phyloP scores from a whole-genome alignment of 169 alveolate genomes.

The Ichthyophthirius multifiliis region DNA sequence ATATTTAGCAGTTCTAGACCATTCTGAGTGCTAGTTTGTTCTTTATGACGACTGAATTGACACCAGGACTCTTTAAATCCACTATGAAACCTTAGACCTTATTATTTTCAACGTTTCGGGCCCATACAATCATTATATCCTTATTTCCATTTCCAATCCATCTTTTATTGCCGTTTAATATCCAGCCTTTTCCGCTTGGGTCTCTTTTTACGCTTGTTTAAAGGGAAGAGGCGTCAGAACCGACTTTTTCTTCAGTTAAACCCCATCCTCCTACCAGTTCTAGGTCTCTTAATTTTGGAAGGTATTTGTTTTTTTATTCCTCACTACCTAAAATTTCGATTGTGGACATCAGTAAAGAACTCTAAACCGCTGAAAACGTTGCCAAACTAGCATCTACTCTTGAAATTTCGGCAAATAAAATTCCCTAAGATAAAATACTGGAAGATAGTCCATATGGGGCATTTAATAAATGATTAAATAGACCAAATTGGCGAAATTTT shows the following conservation, averaged over 20 bases:
- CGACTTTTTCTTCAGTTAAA: conserved; percentile 84
- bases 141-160: conserved; percentile 86
- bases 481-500: neutral
- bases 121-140: conserved; percentile 76
- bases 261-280: conserved; percentile 69
- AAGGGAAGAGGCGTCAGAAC: conserved; percentile 82
- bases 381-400: conserved; percentile 58
- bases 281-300: conserved; percentile 14
- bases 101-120: conserved; percentile 55
- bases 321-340: conserved; percentile 39
- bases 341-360: conserved; percentile 28
- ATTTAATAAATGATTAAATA: neutral
- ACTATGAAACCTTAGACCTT: conserved; percentile 73
- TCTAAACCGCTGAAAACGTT: conserved; percentile 36
- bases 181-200: conserved; percentile 64
- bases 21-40: conserved; percentile 77
- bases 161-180: conserved; percentile 78
- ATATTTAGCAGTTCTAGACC: conserved; percentile 75
- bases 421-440: neutral
- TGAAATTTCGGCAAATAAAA: conserved; percentile 33
- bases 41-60: conserved; percentile 48
- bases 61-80: conserved; percentile 59
- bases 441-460: neutral
- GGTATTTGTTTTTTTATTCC: conserved; percentile 29
- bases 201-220: conserved; percentile 60